A percentile compares a stretch with the other conserved stretches of the same genome.
These are phyloP conservation scores for Sisymbrium altissimum DNA, from an alignment of 345 rosid genomes.

Conservation along the genomic window DNA sequence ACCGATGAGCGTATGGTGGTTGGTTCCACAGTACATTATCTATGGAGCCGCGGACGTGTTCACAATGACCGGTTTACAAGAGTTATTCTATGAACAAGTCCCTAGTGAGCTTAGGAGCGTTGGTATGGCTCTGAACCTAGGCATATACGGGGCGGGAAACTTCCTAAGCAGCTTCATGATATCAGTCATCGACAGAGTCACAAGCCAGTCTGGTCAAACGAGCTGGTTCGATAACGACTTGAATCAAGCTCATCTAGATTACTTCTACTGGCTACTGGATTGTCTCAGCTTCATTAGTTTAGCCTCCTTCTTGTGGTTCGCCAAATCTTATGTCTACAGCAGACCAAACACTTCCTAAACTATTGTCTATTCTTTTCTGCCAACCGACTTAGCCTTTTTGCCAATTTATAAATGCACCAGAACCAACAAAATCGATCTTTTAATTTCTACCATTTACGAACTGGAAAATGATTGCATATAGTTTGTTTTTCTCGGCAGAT, in stretches of 20 bases:
- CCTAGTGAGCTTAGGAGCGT: constrained; percentile 47
- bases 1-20: constrained; percentile 35
- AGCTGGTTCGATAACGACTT: constrained; percentile 49
- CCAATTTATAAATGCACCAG: neutral
- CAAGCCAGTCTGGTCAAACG: constrained; percentile 30
- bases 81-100: constrained; percentile 58
- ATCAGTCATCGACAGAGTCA: constrained; percentile 37
- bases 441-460: neutral
- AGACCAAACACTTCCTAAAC: neutral
- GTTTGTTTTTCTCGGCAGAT: too few species aligned
- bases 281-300: constrained; percentile 9
- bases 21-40: constrained; percentile 30
- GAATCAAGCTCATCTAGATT: constrained; percentile 52
- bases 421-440: neutral
- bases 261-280: constrained; percentile 48
- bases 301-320: constrained; percentile 28
- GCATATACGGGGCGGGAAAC: constrained; percentile 49
- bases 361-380: neutral
- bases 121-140: constrained; percentile 50
- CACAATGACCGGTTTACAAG: constrained; percentile 53
- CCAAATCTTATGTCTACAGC: constrained; percentile 40
- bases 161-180: constrained; percentile 49
- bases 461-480: neutral
- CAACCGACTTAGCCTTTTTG: neutral
- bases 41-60: constrained; percentile 34